Base-by-base conservation (phyloP, 2,329 filamentous ascomycete genomes). In the Arthrobotrys iridis region DNA sequence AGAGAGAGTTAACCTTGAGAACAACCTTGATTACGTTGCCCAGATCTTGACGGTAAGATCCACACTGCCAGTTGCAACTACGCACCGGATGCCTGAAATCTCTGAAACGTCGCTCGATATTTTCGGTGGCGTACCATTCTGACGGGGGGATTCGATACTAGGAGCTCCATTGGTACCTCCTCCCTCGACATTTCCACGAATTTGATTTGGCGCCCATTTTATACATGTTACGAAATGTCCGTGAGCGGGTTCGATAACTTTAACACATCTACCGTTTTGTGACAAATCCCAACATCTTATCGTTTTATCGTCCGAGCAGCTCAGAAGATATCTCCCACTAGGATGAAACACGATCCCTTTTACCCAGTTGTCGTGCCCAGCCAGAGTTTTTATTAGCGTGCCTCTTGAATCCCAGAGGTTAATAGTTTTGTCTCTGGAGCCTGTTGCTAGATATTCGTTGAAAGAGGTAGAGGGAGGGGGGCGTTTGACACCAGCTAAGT, bases 291-390 rank as follows among this genome's bases (percentile, higher is more conserved):
- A 98, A 84, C 93, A 97, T 65, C 93, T 87, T 73, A 98, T 86
- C 3, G 92, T 93, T 84, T 95, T 96, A 83, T 98, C 94, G 81
- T 98, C 94, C 13, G 90, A 88, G 18, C 91, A 92, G 4, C 90
- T 93, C 4, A 98, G 83, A 0, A 98, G 86, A 80, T 95, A 97
- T 82, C 94, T 96, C 45, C 94, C 94, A 6, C 92, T 91, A 0
- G 94, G 94, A 80, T 97, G 94, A 82, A 97, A 98, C 7, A 93
- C 89, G 4, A 97, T 83, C 0, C 87, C 91, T 30, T 93, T 89
- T 6, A 98, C 88, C 94, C 94, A 98, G 81, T 97, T 97, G 81
- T 97, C 93, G 81, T 97, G 94, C 1, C 94, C 94, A 0, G 89
- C 84, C 0, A 98, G 85, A 0, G 91, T 95, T 81, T 93, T 94